Percentiles rank a stretch among this genome's conserved stretches.
Conservation (phyloP, 305 asterid species). For the Coffea humblotiana region DNA sequence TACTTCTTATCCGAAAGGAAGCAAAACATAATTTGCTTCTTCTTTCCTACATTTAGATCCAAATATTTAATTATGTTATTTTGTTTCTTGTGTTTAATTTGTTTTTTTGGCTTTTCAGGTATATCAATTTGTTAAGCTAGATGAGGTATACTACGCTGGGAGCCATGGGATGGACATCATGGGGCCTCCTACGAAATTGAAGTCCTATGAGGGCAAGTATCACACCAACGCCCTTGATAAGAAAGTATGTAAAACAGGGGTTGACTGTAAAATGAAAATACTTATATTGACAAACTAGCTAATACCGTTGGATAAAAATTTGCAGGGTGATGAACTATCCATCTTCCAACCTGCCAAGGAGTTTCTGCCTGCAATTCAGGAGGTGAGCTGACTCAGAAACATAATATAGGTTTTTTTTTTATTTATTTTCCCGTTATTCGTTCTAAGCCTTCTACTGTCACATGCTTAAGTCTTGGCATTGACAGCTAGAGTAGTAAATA, state of each 20-base stretch:
- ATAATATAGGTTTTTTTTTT: background rate
- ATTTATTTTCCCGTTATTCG: background rate
- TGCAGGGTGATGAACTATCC: conserved; percentile 59
- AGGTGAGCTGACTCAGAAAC: conserved; percentile 34
- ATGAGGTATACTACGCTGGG: conserved; percentile 81
- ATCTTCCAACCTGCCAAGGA: conserved; percentile 83
- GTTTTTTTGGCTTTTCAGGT: conserved; percentile 39
- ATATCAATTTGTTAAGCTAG: conserved; percentile 67
- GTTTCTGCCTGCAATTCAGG: conserved; percentile 56
- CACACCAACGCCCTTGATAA: conserved; percentile 44
- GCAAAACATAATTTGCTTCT: background rate
- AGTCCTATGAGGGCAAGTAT: conserved; percentile 45
- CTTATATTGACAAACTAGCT: background rate
- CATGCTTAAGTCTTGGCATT: background rate
- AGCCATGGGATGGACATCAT: conserved; percentile 97
- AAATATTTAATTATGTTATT: background rate
- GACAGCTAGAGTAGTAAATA: background rate
- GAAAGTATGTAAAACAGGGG: conserved; percentile 26
- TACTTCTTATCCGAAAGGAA: background rate
- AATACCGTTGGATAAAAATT: background rate
- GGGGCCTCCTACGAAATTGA: conserved; percentile 52
- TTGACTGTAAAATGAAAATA: too few species aligned
- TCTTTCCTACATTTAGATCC: background rate
- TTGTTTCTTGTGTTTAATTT: background rate
- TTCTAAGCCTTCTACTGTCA: background rate